These are phyloP conservation scores for Alternaria sp. DNA, from an alignment of 2,329 filamentous ascomycete species.

Conservation along the genomic window DNA sequence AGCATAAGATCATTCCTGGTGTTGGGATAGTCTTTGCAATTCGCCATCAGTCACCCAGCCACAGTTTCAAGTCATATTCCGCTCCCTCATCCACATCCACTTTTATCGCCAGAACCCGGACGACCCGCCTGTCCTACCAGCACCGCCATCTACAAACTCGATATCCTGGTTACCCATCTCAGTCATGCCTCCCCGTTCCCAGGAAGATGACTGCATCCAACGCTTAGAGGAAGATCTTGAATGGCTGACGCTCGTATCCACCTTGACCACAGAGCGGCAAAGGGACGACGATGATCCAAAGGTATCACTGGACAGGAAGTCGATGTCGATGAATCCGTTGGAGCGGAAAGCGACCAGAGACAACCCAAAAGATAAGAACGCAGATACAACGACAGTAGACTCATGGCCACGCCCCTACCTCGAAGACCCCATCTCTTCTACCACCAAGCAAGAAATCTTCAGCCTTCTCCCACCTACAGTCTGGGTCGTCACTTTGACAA, in stretches of 20 bases:
- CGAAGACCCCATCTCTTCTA: not conserved
- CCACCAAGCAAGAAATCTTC: no score
- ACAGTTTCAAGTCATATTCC: no score
- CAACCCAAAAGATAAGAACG: not conserved
- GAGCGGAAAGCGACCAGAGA: not conserved
- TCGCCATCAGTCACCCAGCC: not conserved
- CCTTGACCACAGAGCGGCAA: not conserved
- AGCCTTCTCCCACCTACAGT: not conserved
- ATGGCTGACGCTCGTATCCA: no score
- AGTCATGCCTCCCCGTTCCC: not conserved
- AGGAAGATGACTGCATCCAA: no score
- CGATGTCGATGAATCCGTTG: not conserved
- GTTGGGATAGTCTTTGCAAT: not conserved
- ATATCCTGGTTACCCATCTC: no score
- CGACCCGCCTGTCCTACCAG: no score
- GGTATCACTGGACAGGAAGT: not conserved
- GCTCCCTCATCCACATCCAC: no score
- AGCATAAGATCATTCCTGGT: not conserved
- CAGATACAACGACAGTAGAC: not conserved
- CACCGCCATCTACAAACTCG: no score
- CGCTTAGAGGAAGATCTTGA: no score
- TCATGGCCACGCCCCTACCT: no score
- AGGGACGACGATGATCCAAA: not conserved
- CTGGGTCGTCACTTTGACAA: not conserved
- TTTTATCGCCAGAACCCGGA: no score